Percentiles rank a stretch among this genome's conserved stretches.
Conservation (phyloP, 345 rosid genomes). For the Eucalyptus guilfoylei region DNA sequence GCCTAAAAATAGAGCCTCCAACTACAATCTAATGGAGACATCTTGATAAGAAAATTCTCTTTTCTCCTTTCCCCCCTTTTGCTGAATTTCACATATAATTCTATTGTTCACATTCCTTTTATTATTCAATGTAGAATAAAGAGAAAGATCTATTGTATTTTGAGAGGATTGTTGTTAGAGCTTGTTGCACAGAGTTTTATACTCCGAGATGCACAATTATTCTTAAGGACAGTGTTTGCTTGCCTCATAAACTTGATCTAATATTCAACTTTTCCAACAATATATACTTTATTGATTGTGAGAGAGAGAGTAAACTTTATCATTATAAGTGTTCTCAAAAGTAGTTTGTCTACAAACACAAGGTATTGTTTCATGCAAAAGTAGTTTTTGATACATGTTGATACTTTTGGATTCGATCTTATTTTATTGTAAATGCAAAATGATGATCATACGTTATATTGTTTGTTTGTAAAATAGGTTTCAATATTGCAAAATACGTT, state of each 20-base stretch:
- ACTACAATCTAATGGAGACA: neutral
- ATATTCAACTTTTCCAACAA: neutral
- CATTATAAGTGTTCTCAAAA: neutral
- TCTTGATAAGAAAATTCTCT: neutral
- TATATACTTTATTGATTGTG: neutral
- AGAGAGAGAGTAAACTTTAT: neutral
- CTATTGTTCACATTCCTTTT: neutral
- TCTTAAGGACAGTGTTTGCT: neutral
- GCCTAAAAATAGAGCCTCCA: neutral
- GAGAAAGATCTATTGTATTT: accelerated
- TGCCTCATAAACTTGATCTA: too few relatives aligned
- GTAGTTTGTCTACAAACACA: neutral
- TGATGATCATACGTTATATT: neutral
- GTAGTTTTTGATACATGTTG: neutral
- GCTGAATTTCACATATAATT: neutral
- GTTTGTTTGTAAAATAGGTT: neutral
- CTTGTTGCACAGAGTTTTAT: neutral
- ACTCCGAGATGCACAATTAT: accelerated
- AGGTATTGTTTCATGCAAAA: neutral
- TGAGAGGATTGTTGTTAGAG: too few relatives aligned
- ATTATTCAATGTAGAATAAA: too few relatives aligned
- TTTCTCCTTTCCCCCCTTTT: neutral
- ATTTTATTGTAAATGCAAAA: neutral
- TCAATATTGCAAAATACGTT: accelerated
- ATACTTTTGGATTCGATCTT: neutral